Conservation (phyloP, 257 asterid genomes). For the Echium plantagineum region DNA sequence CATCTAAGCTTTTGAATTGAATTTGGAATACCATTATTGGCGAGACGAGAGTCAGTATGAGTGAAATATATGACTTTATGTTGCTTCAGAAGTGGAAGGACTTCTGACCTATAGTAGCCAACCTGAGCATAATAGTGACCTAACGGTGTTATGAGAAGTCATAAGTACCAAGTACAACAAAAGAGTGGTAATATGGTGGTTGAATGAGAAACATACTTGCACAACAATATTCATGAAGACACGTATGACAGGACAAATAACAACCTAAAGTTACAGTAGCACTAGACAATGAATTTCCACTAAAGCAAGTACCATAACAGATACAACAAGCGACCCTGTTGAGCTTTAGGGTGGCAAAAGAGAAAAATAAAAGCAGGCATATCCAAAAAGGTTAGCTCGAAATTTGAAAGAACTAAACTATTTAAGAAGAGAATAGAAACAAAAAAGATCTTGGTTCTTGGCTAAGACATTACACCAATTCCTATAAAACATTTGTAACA, state of each 20-base stretch:
- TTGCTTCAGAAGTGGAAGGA: constrained; percentile 83
- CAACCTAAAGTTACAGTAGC: too few relatives aligned
- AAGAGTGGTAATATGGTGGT: too few relatives aligned
- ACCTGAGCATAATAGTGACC: constrained; percentile 32
- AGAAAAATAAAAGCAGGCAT: too few relatives aligned
- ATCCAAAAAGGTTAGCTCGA: too few relatives aligned
- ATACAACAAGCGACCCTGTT: too few relatives aligned
- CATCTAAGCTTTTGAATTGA: constrained; percentile 89
- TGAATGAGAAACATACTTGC: constrained; percentile 1
- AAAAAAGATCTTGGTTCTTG: too few relatives aligned
- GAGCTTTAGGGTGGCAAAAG: too few relatives aligned
- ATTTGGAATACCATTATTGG: constrained; percentile 68
- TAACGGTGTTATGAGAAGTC: not conserved
- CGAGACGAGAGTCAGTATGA: constrained; percentile 93
- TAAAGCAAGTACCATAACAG: not conserved
- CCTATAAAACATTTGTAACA: too few relatives aligned
- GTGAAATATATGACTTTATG: constrained; percentile 82
- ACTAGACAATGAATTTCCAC: not conserved
- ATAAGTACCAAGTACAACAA: not conserved
- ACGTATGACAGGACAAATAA: not conserved
- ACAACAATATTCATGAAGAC: not conserved
- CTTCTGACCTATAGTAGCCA: constrained; percentile 69
- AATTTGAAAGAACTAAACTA: too few relatives aligned
- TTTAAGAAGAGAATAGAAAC: too few relatives aligned
- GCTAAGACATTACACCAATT: too few relatives aligned